Conservation (phyloP, 2,329 filamentous ascomycete species). For the Thelonectria discophora region DNA sequence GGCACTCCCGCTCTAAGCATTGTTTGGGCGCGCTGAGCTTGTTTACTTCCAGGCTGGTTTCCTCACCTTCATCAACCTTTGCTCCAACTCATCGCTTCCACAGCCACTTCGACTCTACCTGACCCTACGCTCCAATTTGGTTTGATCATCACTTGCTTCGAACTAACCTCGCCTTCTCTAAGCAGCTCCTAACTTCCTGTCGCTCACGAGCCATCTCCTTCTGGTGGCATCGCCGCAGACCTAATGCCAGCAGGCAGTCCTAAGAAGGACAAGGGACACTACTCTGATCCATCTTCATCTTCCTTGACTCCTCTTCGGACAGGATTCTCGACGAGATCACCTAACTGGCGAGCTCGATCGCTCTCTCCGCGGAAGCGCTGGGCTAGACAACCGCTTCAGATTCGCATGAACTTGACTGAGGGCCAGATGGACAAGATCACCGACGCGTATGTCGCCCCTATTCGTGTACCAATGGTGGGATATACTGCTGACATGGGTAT, state of each 20-base stretch:
- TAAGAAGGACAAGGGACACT: conserved; percentile 29
- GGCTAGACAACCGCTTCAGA: conserved; percentile 52
- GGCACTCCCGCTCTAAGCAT: neutral
- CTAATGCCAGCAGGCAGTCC: conserved; percentile 33
- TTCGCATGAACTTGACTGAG: conserved; percentile 60
- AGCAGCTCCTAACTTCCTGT: neutral
- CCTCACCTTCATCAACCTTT: neutral
- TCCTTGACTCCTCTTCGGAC: conserved; percentile 46
- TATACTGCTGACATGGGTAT: conserved; percentile 17
- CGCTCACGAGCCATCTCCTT: neutral
- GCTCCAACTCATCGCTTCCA: neutral
- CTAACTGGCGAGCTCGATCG: conserved; percentile 44
- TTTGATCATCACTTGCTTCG: neutral
- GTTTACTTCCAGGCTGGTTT: conserved; percentile 1
- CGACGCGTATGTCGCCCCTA: conserved; percentile 50
- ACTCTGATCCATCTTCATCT: conserved; percentile 40
- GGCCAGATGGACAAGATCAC: conserved; percentile 59
- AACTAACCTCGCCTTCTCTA: neutral
- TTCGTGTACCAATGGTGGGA: neutral
- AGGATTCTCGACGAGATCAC: conserved; percentile 50
- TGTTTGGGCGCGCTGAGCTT: conserved; percentile 1
- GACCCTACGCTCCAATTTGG: neutral
- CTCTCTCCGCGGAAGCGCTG: conserved; percentile 48
- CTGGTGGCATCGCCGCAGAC: conserved; percentile 19
- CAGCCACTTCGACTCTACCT: neutral